A percentile compares a stretch with the other conserved stretches of the same genome.
These are phyloP conservation scores for Colletotrichum scovillei DNA, from an alignment of 2,329 filamentous ascomycete genomes.

Conservation along the genomic window DNA sequence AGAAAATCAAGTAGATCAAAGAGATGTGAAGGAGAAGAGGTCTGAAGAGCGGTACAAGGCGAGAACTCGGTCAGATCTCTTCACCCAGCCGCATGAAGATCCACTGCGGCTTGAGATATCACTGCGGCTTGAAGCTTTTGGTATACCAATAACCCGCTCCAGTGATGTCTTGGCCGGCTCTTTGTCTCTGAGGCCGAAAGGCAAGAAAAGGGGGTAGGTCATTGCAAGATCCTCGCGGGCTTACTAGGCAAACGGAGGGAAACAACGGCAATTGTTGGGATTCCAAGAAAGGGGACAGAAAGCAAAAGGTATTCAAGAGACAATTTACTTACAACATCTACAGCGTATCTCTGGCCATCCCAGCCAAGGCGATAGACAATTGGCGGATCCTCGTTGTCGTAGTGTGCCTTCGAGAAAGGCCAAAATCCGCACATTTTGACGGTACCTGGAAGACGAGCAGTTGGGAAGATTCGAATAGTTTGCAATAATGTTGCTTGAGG, in stretches of 20 bases:
- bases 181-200: not conserved
- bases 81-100: constrained; percentile 7
- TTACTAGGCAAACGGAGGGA: not conserved
- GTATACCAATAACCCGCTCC: not conserved
- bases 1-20: not conserved
- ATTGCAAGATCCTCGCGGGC: not conserved
- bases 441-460: not conserved
- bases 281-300: not conserved
- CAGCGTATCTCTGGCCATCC: constrained; percentile 49
- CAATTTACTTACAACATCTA: constrained; percentile 52
- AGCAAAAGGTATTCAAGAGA: not conserved
- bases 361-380: constrained; percentile 52
- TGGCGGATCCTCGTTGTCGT: constrained; percentile 55
- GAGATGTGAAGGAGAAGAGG: not conserved
- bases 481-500: not conserved
- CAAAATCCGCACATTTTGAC: constrained; percentile 65
- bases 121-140: not conserved
- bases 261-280: not conserved
- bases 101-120: not conserved
- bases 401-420: constrained; percentile 59
- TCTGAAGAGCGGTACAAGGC: not conserved
- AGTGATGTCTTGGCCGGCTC: not conserved
- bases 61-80: not conserved
- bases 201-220: not conserved
- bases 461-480: not conserved